Percentiles rank a stretch among this genome's conserved stretches.
Evolutionary conservation across 2,329 filamentous ascomycete species (phyloP).

Genomic region (Lachnellula occidentalis): DNA sequence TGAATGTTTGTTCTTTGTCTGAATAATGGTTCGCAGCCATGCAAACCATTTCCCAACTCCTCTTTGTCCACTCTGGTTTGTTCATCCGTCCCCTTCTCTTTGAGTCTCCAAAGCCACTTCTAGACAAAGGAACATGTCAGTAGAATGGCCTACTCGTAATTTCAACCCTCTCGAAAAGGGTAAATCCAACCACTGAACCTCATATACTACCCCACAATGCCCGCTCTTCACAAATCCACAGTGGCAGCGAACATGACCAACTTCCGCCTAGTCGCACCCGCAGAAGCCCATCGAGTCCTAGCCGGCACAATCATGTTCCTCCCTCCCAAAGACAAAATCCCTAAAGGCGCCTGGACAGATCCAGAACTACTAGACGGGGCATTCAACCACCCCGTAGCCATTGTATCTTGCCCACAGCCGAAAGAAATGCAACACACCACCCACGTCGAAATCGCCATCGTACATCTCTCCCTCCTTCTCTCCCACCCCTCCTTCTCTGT

Average conservation of each 20-base stretch:
- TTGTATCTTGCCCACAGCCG: constrained; percentile 5
- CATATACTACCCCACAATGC: background rate
- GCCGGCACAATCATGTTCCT: constrained; percentile 19
- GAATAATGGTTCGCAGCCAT: background rate
- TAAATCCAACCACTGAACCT: background rate
- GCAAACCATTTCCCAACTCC: background rate
- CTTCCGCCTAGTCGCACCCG: background rate
- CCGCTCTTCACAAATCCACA: background rate
- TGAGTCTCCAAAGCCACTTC: too few species aligned
- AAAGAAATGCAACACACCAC: constrained; percentile 1
- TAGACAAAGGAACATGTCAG: too few species aligned
- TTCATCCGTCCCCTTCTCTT: background rate
- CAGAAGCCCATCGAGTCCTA: constrained; percentile 3
- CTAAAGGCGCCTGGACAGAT: background rate
- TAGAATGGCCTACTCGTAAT: too few species aligned
- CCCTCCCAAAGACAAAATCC: constrained; percentile 7
- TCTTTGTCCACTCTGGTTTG: background rate
- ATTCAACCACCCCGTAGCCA: constrained; percentile 14
- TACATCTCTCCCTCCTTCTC: background rate
- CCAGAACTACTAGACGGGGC: constrained; percentile 5
- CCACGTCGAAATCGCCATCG: constrained; percentile 10
- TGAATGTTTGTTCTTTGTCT: background rate
- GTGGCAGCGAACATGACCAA: background rate
- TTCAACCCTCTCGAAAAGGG: too few species aligned
- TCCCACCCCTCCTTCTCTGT: too few species aligned